Base-by-base conservation (phyloP, 1,284 basidiomycete genomes). In the Sphaerobolus stellatus region DNA sequence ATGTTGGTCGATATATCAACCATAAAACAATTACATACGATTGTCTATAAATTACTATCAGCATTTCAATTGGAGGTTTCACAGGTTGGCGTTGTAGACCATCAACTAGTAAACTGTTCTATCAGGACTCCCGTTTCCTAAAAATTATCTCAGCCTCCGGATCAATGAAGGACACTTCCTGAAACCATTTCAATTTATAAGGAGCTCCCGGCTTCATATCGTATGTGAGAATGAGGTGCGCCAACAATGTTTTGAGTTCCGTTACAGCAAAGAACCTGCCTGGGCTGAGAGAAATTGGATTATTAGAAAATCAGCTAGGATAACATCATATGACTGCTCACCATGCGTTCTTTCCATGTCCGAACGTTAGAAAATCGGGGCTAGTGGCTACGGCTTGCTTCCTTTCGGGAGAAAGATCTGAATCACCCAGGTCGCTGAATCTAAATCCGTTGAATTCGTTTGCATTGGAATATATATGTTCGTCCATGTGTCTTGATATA, bases 241-340 rank as follows among this genome's bases (percentile, higher is more conserved):
- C 74, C 24, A 79, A 58, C 65, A 79, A 71, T 1, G 68, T 63
- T 61, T 80, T 80, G 34, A 80, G 62, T 60, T 74, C 72, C 51
- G 68, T 72, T 13, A 70, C 71, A 0, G 77, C 77, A 57, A 80
- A 78, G 66, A 76, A 78, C 5, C 76, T 67, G 2, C 75, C 76
- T 3, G 76, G 75, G 54, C 75, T 68, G 44, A 25, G 5, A 14
- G 27, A 11, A 29, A n/a, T 11, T 28, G 48, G 22, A 7, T 46
- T 9, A n/a, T 22, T 22, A 24, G 5, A 16, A 46, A 46, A 46
- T 4, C 9, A 22, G 22, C 22, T 16, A 24, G 8, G 16, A 13
- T 5, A 43, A 4, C 45, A 7, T n/a, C 36, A 16, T 36, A 7
- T 14, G 38, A 40, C 20, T 25, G 54, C 64, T 24, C 38, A 69